A percentile compares a stretch with the other conserved stretches of the same genome.
phyloP scores from a whole-genome alignment of 1,139 yeast genomes.

The Saccharomycopsis hybrid region DNA sequence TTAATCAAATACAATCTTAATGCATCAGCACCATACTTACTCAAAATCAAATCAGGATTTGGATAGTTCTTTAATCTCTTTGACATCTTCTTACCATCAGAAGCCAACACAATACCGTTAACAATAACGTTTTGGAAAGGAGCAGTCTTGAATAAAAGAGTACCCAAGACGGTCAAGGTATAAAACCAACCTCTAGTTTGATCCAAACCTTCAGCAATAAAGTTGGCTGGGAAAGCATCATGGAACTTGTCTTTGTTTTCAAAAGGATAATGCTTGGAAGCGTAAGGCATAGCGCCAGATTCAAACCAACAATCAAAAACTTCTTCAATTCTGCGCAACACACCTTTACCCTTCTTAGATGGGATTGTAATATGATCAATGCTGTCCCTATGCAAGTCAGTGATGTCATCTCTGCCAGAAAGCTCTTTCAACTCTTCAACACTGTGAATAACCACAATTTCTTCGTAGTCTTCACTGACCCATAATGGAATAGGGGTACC shows the following conservation, averaged over 20 bases:
- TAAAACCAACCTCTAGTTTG: slow-evolving; percentile 99
- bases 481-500: slow-evolving; percentile 99
- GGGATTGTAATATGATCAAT: slow-evolving; percentile 93
- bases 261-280: slow-evolving; percentile 94
- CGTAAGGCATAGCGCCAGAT: slow-evolving; percentile 98
- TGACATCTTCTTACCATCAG: slow-evolving; percentile 99
- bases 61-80: slow-evolving; percentile 97
- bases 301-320: slow-evolving; percentile 99
- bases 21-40: slow-evolving; percentile 96
- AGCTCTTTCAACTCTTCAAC: slow-evolving; percentile 77
- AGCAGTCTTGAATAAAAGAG: slow-evolving; percentile 85
- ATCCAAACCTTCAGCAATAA: slow-evolving; percentile 97
- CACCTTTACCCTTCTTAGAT: slow-evolving; percentile 85
- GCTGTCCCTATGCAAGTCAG: slow-evolving; percentile 89
- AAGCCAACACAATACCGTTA: slow-evolving; percentile 92
- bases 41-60: slow-evolving; percentile 76
- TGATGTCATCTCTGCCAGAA: slow-evolving; percentile 73
- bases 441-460: slow-evolving; percentile 89
- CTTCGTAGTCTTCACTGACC: slow-evolving; percentile 92
- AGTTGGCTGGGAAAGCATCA: slow-evolving; percentile 87
- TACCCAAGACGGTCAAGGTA: slow-evolving; percentile 91
- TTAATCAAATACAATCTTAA: slow-evolving; percentile 90
- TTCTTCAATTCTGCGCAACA: slow-evolving; percentile 85
- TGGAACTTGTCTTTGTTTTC: slow-evolving; percentile 68
- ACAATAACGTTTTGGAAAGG: slow-evolving; percentile 96